Percentiles rank a stretch among this genome's conserved stretches.
Evolutionary conservation across 768 basidiomycete genomes (phyloP).

Genomic region (Russula foetens): DNA sequence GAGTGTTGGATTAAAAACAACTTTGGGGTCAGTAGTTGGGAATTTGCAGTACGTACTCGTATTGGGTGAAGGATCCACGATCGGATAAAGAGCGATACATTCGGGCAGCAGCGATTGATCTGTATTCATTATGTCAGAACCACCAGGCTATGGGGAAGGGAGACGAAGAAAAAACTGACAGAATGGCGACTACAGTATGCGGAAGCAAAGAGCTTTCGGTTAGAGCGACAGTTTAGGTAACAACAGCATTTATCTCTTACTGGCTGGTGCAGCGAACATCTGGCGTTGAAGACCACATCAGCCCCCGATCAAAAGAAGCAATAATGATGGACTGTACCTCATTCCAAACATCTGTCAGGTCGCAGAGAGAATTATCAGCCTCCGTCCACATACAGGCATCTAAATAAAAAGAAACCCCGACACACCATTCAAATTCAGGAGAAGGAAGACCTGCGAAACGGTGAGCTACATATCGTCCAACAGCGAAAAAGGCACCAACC

Average conservation of each 20-base stretch:
- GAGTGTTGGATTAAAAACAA: no score
- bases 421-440: background rate
- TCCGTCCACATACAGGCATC: background rate
- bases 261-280: background rate
- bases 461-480: background rate
- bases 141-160: no score
- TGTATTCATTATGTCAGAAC: no score
- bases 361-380: background rate
- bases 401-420: background rate
- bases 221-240: no score
- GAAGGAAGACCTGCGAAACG: background rate
- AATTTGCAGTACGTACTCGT: no score
- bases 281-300: background rate
- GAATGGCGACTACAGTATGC: no score
- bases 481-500: background rate
- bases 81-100: no score
- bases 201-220: no score
- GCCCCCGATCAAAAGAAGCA: background rate
- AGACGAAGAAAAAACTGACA: no score
- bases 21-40: no score
- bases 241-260: background rate
- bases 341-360: slow-evolving; percentile 3
- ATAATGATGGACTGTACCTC: background rate
- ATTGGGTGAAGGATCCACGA: no score
- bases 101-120: no score